phyloP scores from a whole-genome alignment of 1,139 yeast species.

The Yamadazyma diospyri region DNA sequence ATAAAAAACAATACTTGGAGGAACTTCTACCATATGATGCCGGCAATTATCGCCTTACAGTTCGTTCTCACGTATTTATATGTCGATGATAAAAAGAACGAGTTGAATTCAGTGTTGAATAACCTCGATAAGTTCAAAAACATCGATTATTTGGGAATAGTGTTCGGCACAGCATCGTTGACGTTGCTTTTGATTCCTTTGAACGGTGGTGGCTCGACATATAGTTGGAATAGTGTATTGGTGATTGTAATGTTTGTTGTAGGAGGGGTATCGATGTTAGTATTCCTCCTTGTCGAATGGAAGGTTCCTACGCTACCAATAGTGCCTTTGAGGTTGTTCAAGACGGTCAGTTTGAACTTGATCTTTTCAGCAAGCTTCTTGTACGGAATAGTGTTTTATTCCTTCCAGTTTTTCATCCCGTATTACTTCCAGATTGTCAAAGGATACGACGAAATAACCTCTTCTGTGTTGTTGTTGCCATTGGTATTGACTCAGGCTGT shows the following conservation, averaged over 20 bases:
- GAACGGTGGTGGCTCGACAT: constrained; percentile 55
- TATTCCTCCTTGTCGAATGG: constrained; percentile 47
- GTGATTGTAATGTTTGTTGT: constrained; percentile 46
- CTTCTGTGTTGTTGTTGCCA: constrained; percentile 41
- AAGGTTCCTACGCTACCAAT: constrained; percentile 50
- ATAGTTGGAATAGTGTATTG: constrained; percentile 46
- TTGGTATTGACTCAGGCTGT: constrained; percentile 40
- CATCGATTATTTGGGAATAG: constrained; percentile 48
- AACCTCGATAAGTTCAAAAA: constrained; percentile 32
- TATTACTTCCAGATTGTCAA: constrained; percentile 51
- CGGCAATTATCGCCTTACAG: constrained; percentile 38
- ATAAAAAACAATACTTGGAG: constrained; percentile 47
- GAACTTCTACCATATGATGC: constrained; percentile 43
- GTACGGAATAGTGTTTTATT: constrained; percentile 47
- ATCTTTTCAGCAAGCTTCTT: constrained; percentile 43
- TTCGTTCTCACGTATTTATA: constrained; percentile 24
- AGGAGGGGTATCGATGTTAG: constrained; percentile 40
- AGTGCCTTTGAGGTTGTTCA: constrained; percentile 50
- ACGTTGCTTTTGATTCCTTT: constrained; percentile 47
- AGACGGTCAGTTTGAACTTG: constrained; percentile 32
- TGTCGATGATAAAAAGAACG: constrained; percentile 18
- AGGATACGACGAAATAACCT: constrained; percentile 32
- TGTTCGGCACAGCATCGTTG: constrained; percentile 42
- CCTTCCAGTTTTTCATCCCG: constrained; percentile 45
- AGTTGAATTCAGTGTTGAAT: constrained; percentile 21